Evolutionary conservation across 768 basidiomycete species (phyloP).

Genomic region (Tylopilus subfusipes): DNA sequence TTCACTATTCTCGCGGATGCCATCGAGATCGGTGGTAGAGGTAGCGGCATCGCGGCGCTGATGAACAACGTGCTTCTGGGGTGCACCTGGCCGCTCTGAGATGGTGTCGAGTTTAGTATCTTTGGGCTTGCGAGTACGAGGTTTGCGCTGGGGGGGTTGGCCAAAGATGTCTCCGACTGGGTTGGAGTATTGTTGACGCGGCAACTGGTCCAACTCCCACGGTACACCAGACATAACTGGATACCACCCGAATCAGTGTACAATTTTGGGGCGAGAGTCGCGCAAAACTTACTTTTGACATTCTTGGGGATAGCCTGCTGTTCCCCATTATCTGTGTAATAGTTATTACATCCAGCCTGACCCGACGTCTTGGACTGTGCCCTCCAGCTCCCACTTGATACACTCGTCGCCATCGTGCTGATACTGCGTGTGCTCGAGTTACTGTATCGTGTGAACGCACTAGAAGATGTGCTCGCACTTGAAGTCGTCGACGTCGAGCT

Average conservation of each 20-base stretch:
- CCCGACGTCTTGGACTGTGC: conserved; percentile 33
- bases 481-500: conserved; percentile 69
- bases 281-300: conserved; percentile 69
- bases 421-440: conserved; percentile 65
- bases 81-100: conserved; percentile 56
- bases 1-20: conserved; percentile 25
- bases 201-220: conserved; percentile 67
- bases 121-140: conserved; percentile 64
- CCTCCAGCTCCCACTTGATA: conserved; percentile 73
- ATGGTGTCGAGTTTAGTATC: conserved; percentile 71
- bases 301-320: conserved; percentile 53
- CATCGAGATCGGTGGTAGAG: conserved; percentile 68
- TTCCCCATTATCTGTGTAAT: conserved; percentile 18
- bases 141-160: conserved; percentile 53
- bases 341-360: conserved; percentile 15
- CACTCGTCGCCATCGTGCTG: conserved; percentile 77
- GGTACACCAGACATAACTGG: conserved; percentile 76
- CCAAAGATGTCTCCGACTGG: conserved; percentile 63
- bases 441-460: conserved; percentile 76
- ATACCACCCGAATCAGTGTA: conserved; percentile 2
- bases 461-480: conserved; percentile 65
- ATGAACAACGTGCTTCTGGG: conserved; percentile 44
- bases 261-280: neutral
- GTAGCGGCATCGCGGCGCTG: conserved; percentile 61
- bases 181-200: conserved; percentile 60